Evolutionary conservation across 495 filamentous ascomycete genomes (phyloP), one percentile per base, ranked within the genome.

Genomic region (Aspergillus avenaceus): DNA sequence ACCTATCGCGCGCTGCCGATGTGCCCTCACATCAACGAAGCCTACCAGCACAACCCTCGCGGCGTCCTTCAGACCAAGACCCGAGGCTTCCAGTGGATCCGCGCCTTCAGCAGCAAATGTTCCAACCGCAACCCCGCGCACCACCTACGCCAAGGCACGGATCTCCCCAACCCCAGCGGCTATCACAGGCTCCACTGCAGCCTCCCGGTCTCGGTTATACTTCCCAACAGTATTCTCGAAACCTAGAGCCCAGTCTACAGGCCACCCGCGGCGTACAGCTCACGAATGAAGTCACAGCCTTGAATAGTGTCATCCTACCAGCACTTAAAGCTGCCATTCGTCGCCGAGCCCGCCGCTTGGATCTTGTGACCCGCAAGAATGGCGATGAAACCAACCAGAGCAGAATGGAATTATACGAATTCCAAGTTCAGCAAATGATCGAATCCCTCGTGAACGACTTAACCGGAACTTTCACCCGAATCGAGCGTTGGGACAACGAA

Each of bases 311-410:
- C 37, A 85, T 98, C 45, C 78, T 97, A 42, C 93, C 93, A 2
- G 95, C 93, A 5, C 80, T 98, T 5, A 85, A 91, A 63, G 86
- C 90, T 48, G 91, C 93, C 5, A 81, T 97, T 28, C 82, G 85
- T 54, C 84, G 93, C 27, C 85, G 93, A 36, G 81, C 66, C 28
- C 66, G 59, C 21, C 48, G 61, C 18, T 54, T 70, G 2, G 63
- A 64, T 19, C 47, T 45, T 44, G 31, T 54, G 13, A 34, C 50
- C 8, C 56, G 54, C 29, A 55, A 49, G 16, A 21, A 46, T 8
- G 19, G 31, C 24, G 41, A 38, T 12, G 41, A 52, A 5, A 28
- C 44, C 19, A 45, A 21, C 37, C 49, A 57, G 13, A 40, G 22
- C 11, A 46, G 51, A 25, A 55, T 38, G 18, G 51, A 56, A 25